phyloP scores from a whole-genome alignment of 169 alveolate genomes.

The Babesia sp. region DNA sequence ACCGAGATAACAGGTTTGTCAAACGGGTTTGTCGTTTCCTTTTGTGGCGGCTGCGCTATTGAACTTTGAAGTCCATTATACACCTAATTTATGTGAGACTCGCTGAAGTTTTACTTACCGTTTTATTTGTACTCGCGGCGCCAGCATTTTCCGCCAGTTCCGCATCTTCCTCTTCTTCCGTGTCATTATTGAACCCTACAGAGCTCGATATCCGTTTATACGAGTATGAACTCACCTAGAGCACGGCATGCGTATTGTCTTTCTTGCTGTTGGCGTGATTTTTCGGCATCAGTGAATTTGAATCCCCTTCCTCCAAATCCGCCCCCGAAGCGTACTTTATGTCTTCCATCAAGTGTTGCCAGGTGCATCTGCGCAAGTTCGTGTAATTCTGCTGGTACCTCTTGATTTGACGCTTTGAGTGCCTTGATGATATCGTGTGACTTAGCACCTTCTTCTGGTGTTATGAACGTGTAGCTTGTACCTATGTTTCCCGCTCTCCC shows the following conservation, averaged over 20 bases:
- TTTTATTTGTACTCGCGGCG: background rate
- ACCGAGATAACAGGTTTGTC: constrained; percentile 29
- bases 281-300: constrained; percentile 90
- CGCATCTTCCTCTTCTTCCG: constrained; percentile 45
- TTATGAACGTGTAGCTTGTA: constrained; percentile 94
- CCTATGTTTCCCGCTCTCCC: constrained; percentile 99
- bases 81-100: background rate
- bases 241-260: constrained; percentile 84
- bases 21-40: constrained; percentile 32
- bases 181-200: constrained; percentile 44
- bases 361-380: constrained; percentile 78
- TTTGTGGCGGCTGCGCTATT: background rate
- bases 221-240: constrained; percentile 63
- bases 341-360: constrained; percentile 83
- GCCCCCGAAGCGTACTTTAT: constrained; percentile 80
- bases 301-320: constrained; percentile 96
- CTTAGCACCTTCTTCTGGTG: constrained; percentile 90
- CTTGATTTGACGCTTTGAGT: constrained; percentile 69
- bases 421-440: constrained; percentile 93
- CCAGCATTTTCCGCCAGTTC: constrained; percentile 25
- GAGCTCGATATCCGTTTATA: background rate
- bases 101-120: background rate
- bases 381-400: constrained; percentile 68
- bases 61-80: constrained; percentile 1
- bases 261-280: constrained; percentile 84